Base-by-base conservation (phyloP, 352 stramenopile genomes). In the Phytophthora pseudosyringae region DNA sequence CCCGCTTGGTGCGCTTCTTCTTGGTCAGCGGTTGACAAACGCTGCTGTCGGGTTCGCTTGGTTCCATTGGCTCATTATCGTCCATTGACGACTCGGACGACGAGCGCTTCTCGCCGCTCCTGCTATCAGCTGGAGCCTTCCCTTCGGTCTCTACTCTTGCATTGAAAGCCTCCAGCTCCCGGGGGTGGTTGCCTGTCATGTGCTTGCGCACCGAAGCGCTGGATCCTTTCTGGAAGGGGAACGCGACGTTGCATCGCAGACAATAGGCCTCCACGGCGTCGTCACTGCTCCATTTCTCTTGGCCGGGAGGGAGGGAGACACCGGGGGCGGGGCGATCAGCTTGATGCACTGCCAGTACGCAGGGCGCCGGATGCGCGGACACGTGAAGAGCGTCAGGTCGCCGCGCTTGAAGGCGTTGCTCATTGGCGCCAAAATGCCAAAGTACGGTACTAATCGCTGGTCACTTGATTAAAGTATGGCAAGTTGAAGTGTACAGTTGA, bases 301-400 rank as follows among this genome's bases (percentile, higher is more conserved):
- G 16, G 10, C 40, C 31, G 13, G 29, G 31, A 13, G 29, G 5
- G 18, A 52, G 51, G 5, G 53, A 56, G 16, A 39, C 21, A 12
- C 52, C 65, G 8, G 59, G 43, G 18, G n/a, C n/a, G 77, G 75
- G 25, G 73, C 80, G 36, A 86, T 71, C 39, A 89, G 73, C 65
- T 79, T 80, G 54, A 86, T 83, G 64, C 83, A 89, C 68, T 89
- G 79, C 76, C 79, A 88, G 72, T 81, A 84, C 59, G 80, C 80
- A 45, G 67, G 67, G 26, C 78, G 74, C 56, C 80, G 80, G 58
- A 86, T 68, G 38, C 70, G 80, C 52, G 77, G 77, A 64, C 77
- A 89, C 55, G 83, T 70, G 56, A 82, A 86, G 49, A 89, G 75
- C 67, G 61, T 73, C 35, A 83, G 65, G n/a, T 83, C 70, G 13